phyloP scores from a whole-genome alignment of 805 yeast genomes.

The Teunomyces kruisii region DNA sequence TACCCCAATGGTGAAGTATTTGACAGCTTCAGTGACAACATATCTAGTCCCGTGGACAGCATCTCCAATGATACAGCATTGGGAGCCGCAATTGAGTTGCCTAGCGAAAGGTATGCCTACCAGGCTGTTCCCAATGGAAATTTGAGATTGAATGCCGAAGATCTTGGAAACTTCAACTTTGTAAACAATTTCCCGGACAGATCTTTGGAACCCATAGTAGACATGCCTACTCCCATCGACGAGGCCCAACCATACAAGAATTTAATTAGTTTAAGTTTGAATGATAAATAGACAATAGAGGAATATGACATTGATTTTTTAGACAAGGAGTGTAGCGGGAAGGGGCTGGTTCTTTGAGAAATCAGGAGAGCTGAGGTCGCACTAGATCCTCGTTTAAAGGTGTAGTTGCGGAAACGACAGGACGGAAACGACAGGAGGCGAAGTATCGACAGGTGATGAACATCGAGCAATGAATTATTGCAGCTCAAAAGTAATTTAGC shows the following conservation, averaged over 20 bases:
- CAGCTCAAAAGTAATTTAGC: neutral
- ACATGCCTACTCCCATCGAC: slow-evolving; percentile 27
- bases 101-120: neutral
- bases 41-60: slow-evolving; percentile 8
- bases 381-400: too few species aligned
- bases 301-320: neutral
- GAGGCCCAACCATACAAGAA: slow-evolving; percentile 16
- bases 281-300: slow-evolving; percentile 1
- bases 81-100: slow-evolving; percentile 11
- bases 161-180: neutral
- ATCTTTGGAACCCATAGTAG: slow-evolving; percentile 22
- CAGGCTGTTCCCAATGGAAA: neutral
- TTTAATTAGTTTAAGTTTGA: slow-evolving; percentile 9
- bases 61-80: slow-evolving; percentile 6
- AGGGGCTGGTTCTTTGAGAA: too few species aligned
- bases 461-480: too few species aligned
- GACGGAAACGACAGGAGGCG: neutral
- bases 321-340: neutral
- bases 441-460: too few species aligned
- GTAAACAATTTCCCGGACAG: neutral
- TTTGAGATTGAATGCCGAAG: slow-evolving; percentile 1
- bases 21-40: slow-evolving; percentile 8
- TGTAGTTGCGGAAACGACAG: neutral
- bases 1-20: neutral
- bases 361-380: too few species aligned